These are phyloP conservation scores for Scenedesmus sp. DNA, from an alignment of 163 green algal genomes.

Conservation along the genomic window DNA sequence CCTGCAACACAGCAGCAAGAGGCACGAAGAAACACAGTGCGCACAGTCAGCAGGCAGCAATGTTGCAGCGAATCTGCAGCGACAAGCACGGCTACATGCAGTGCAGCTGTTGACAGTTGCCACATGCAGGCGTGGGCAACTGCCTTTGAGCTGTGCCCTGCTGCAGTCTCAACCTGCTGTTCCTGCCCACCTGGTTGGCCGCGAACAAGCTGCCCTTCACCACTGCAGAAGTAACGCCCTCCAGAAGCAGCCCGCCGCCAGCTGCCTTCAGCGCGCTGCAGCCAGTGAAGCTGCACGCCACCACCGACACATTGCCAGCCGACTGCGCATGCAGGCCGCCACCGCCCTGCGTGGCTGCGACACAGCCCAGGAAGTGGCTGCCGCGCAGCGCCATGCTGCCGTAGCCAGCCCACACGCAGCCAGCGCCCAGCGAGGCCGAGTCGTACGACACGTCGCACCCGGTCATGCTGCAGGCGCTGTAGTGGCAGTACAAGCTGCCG, in stretches of 20 bases:
- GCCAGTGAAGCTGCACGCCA: conserved; percentile 21
- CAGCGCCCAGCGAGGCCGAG: conserved; percentile 20
- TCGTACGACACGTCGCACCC: conserved; percentile 19
- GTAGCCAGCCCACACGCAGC: conserved; percentile 31
- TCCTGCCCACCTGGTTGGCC: conserved; percentile 11
- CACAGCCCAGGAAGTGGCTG: conserved; percentile 35
- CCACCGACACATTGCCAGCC: conserved; percentile 9
- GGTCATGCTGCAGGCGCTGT: conserved; percentile 32
- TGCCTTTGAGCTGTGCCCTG: not conserved
- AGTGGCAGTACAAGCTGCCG: conserved; percentile 48
- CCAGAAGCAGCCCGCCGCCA: conserved; percentile 32
- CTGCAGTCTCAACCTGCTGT: not conserved
- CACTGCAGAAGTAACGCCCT: not conserved
- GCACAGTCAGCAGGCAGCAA: not conserved
- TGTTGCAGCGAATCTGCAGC: not conserved
- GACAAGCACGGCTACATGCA: not conserved
- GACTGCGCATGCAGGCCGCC: conserved; percentile 14
- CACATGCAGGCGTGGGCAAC: not conserved
- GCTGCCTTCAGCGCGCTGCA: conserved; percentile 32
- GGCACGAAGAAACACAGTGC: not conserved
- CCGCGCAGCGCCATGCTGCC: not conserved
- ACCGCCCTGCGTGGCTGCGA: conserved; percentile 2
- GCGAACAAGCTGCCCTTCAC: conserved; percentile 42
- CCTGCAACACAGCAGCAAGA: conserved; percentile 33
- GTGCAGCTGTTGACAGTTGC: not conserved